phyloP scores from a whole-genome alignment of 768 basidiomycete genomes.

The Porpolomopsis calyptriformis region DNA sequence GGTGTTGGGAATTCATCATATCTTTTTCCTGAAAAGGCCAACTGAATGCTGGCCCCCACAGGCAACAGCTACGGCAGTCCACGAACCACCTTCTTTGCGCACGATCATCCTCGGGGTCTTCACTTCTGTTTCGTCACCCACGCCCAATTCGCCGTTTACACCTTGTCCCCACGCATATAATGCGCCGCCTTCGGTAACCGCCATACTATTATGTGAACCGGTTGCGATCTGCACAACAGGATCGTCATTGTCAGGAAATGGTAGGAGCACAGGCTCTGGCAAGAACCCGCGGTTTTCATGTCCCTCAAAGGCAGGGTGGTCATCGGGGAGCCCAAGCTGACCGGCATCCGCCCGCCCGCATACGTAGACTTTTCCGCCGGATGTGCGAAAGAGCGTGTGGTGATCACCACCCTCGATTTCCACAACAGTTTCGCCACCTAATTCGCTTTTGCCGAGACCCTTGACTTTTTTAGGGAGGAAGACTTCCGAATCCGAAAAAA shows the following conservation, averaged over 20 bases:
- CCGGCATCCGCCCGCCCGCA: constrained; percentile 78
- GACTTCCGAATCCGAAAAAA: constrained; percentile 41
- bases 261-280: constrained; percentile 50
- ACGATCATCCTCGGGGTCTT: constrained; percentile 58
- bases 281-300: constrained; percentile 49
- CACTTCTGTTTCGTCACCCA: constrained; percentile 48
- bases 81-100: constrained; percentile 59
- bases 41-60: constrained; percentile 77
- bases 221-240: constrained; percentile 54
- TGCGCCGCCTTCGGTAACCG: constrained; percentile 54
- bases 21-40: constrained; percentile 59
- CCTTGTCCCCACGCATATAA: constrained; percentile 73
- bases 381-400: constrained; percentile 83
- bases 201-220: constrained; percentile 67
- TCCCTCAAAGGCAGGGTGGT: constrained; percentile 56
- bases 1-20: not conserved
- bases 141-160: constrained; percentile 66
- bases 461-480: constrained; percentile 55
- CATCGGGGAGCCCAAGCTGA: constrained; percentile 69
- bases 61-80: constrained; percentile 53
- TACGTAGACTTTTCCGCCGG: constrained; percentile 73
- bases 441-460: constrained; percentile 48
- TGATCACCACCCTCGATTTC: constrained; percentile 80
- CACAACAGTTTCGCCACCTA: constrained; percentile 50
- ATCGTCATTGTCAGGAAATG: constrained; percentile 55